Evolutionary conservation across 2,329 filamentous ascomycete genomes (phyloP).

Genomic region (Alternaria conjuncta): DNA sequence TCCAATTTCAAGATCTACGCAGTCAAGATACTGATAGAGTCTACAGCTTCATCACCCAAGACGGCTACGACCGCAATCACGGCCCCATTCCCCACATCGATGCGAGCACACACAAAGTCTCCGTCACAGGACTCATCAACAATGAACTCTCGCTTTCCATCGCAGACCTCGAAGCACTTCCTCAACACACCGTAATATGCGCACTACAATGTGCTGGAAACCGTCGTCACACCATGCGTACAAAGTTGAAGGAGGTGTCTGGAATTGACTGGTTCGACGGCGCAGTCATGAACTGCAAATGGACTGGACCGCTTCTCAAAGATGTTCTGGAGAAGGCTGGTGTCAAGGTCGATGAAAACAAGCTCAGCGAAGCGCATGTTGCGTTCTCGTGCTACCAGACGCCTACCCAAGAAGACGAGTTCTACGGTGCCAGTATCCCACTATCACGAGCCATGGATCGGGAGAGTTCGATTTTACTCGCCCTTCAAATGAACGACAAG

Average conservation of each 20-base stretch:
- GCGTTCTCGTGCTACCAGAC: slow-evolving; percentile 63
- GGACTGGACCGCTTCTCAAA: slow-evolving; percentile 58
- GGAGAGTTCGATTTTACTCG: slow-evolving; percentile 27
- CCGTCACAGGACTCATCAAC: slow-evolving; percentile 58
- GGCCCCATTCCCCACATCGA: slow-evolving; percentile 59
- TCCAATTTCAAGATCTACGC: neutral
- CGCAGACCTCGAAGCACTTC: slow-evolving; percentile 55
- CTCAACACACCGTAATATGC: slow-evolving; percentile 63
- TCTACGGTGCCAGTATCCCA: slow-evolving; percentile 64
- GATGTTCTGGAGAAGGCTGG: slow-evolving; percentile 60
- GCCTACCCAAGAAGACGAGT: slow-evolving; percentile 63
- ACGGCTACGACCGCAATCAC: slow-evolving; percentile 65
- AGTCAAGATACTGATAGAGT: neutral
- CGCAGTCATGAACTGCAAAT: slow-evolving; percentile 66
- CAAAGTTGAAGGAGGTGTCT: slow-evolving; percentile 63
- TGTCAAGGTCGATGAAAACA: slow-evolving; percentile 42
- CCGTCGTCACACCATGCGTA: slow-evolving; percentile 66
- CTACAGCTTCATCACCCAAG: slow-evolving; percentile 56
- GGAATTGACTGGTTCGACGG: slow-evolving; percentile 68
- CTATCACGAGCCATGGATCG: slow-evolving; percentile 32
- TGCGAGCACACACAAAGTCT: slow-evolving; percentile 51
- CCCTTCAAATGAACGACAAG: slow-evolving; percentile 57
- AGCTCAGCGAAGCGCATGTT: slow-evolving; percentile 54
- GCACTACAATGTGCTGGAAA: slow-evolving; percentile 68
- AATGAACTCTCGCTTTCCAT: slow-evolving; percentile 55